Evolutionary conservation across 2,329 filamentous ascomycete species (phyloP).

Genomic region (Botrytis hyacinthi): DNA sequence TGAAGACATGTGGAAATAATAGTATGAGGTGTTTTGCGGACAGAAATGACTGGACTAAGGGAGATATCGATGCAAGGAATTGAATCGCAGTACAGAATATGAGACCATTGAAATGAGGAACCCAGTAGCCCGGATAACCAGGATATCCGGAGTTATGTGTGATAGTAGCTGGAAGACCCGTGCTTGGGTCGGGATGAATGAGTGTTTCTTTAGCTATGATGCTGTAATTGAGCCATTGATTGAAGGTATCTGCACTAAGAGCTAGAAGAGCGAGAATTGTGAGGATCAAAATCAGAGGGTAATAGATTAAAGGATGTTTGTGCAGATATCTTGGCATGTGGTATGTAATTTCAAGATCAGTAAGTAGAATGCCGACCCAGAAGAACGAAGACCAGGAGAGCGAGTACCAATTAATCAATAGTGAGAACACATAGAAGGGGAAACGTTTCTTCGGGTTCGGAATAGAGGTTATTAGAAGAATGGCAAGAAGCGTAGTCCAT

Average conservation of each 20-base stretch:
- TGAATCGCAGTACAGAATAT: constrained; percentile 42
- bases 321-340: constrained; percentile 44
- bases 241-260: constrained; percentile 26
- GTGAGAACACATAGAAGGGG: constrained; percentile 44
- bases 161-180: constrained; percentile 41
- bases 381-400: constrained; percentile 47
- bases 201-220: constrained; percentile 41
- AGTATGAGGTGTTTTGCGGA: constrained; percentile 42
- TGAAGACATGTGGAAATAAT: constrained; percentile 50
- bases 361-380: constrained; percentile 46
- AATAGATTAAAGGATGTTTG: constrained; percentile 40
- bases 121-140: constrained; percentile 44
- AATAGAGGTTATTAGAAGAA: constrained; percentile 46
- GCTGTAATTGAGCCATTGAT: constrained; percentile 24
- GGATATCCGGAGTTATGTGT: constrained; percentile 35
- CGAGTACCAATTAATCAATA: constrained; percentile 48
- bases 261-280: constrained; percentile 31
- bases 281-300: constrained; percentile 40
- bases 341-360: constrained; percentile 48
- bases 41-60: constrained; percentile 44
- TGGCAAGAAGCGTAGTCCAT: constrained; percentile 45
- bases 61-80: constrained; percentile 40
- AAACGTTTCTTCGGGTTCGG: constrained; percentile 48
- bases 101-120: constrained; percentile 46
- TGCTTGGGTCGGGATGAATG: constrained; percentile 44